Conservation (phyloP, 306 rosid species). For the Myrica gale region DNA sequence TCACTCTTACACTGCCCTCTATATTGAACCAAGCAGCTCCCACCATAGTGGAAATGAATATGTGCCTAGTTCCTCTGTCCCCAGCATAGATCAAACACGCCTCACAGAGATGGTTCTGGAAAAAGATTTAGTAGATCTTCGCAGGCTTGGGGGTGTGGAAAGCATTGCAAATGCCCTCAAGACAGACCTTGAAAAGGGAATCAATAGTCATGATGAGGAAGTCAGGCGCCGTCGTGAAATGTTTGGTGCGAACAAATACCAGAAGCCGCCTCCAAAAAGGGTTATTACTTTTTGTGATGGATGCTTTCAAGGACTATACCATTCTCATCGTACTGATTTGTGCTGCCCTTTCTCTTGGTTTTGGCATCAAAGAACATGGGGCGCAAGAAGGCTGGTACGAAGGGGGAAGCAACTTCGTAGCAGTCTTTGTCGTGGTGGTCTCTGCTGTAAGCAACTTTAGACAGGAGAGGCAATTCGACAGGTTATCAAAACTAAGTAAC, state of each 20-base stretch:
- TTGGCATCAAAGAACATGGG: constrained; percentile 76
- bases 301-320: constrained; percentile 74
- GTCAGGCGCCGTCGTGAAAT: constrained; percentile 30
- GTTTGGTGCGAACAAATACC: constrained; percentile 72
- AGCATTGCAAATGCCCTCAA: constrained; percentile 42
- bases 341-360: constrained; percentile 77
- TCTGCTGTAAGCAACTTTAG: constrained; percentile 75
- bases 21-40: constrained; percentile 32
- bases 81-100: neutral
- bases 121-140: constrained; percentile 31
- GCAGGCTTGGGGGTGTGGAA: constrained; percentile 42
- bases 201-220: constrained; percentile 35
- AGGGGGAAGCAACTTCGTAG: constrained; percentile 78
- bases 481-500: constrained; percentile 69
- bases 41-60: neutral
- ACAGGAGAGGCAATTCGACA: constrained; percentile 76
- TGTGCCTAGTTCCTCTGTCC: neutral
- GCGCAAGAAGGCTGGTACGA: constrained; percentile 82
- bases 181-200: constrained; percentile 46
- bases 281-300: constrained; percentile 53
- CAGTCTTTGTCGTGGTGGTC: constrained; percentile 65
- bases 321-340: constrained; percentile 68
- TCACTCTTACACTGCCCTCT: constrained; percentile 16
- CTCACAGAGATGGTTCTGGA: constrained; percentile 52
- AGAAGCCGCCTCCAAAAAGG: constrained; percentile 62